Evolutionary conservation across 2,329 filamentous ascomycete species (phyloP).

Genomic region (Cytospora mali): DNA sequence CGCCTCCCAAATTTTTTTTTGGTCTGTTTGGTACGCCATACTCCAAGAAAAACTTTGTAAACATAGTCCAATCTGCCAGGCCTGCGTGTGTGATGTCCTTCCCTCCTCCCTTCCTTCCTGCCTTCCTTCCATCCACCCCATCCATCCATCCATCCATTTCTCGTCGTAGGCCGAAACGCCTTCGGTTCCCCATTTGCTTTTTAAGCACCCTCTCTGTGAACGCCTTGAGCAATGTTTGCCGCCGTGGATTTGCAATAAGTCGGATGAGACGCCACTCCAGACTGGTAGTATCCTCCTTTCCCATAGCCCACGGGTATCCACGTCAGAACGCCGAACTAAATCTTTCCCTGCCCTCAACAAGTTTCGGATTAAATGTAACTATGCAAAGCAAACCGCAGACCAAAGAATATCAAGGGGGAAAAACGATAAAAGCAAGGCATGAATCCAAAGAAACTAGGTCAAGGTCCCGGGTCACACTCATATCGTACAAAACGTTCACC

Average conservation of each 20-base stretch:
- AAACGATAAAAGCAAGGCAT: background rate
- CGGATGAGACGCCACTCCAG: slow-evolving; percentile 18
- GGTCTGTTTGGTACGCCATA: too few relatives aligned
- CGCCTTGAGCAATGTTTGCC: slow-evolving; percentile 3
- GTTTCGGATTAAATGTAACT: background rate
- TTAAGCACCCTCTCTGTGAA: background rate
- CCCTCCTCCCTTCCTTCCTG: too few relatives aligned
- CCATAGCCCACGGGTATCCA: slow-evolving; percentile 18
- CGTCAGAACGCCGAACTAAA: slow-evolving; percentile 17
- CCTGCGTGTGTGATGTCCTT: too few relatives aligned
- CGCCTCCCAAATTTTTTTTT: too few relatives aligned
- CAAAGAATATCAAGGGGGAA: background rate
- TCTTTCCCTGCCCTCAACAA: background rate
- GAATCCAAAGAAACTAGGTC: background rate
- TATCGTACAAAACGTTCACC: too few relatives aligned
- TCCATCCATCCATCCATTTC: too few relatives aligned
- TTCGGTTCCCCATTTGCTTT: too few relatives aligned
- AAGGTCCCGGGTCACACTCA: background rate
- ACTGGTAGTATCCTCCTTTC: slow-evolving; percentile 22
- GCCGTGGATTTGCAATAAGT: slow-evolving; percentile 11
- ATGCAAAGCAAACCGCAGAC: background rate
- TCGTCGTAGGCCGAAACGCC: too few relatives aligned
- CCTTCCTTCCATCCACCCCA: too few relatives aligned
- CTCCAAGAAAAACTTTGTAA: background rate
- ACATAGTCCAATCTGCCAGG: background rate